A percentile compares a stretch with the other conserved stretches of the same genome.
phyloP scores from a whole-genome alignment of 2,329 filamentous ascomycete genomes.

The Cadophora luteo-olivacea region DNA sequence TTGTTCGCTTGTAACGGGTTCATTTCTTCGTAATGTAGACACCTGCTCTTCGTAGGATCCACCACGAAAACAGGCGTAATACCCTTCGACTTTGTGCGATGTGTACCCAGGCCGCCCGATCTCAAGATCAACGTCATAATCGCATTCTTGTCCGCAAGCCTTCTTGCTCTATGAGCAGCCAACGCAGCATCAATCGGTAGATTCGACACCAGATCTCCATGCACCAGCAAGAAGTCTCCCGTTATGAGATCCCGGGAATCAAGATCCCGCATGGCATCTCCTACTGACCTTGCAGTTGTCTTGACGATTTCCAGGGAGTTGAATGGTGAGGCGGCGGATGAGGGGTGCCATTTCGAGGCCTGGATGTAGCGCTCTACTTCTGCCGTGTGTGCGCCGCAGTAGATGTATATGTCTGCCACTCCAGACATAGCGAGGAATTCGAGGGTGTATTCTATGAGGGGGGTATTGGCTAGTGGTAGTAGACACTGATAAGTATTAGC shows the following conservation, averaged over 20 bases:
- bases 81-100: slow-evolving; percentile 78
- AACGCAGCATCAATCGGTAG: slow-evolving; percentile 82
- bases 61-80: slow-evolving; percentile 86
- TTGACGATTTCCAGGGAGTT: slow-evolving; percentile 82
- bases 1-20: slow-evolving; percentile 69
- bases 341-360: slow-evolving; percentile 74
- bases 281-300: slow-evolving; percentile 83
- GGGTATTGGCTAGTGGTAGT: slow-evolving; percentile 89
- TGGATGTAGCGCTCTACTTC: slow-evolving; percentile 87
- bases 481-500: slow-evolving; percentile 70
- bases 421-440: slow-evolving; percentile 95
- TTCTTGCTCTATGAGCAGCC: slow-evolving; percentile 78
- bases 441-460: slow-evolving; percentile 96
- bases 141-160: slow-evolving; percentile 85
- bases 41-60: slow-evolving; percentile 79
- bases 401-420: slow-evolving; percentile 93
- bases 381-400: slow-evolving; percentile 86
- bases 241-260: slow-evolving; percentile 85
- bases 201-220: slow-evolving; percentile 92
- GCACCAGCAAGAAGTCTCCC: slow-evolving; percentile 90
- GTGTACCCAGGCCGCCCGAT: slow-evolving; percentile 71
- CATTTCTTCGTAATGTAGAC: slow-evolving; percentile 94
- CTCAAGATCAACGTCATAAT: slow-evolving; percentile 97
- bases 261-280: slow-evolving; percentile 93
- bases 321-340: slow-evolving; percentile 74